A percentile compares a stretch with the other conserved stretches of the same genome.
Evolutionary conservation across 139 green algal species (phyloP).

Genomic region (Eudorina sp.): DNA sequence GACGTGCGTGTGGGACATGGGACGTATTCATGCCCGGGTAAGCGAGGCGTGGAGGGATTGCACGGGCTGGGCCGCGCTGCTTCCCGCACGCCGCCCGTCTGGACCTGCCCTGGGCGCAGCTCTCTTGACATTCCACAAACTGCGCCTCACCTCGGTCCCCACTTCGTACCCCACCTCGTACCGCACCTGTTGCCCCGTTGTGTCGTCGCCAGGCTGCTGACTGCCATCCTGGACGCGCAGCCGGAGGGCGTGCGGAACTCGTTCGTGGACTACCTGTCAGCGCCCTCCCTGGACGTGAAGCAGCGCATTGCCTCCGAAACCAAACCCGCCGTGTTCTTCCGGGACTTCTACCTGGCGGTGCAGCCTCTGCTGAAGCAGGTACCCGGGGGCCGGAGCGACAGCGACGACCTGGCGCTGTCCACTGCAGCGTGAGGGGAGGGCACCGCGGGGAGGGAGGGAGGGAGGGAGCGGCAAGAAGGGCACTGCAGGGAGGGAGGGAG

Average conservation of each 20-base stretch:
- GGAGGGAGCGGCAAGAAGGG: not conserved
- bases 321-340: slow-evolving; percentile 25
- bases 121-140: not conserved
- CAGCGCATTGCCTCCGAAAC: slow-evolving; percentile 13
- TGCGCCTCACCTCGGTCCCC: not conserved
- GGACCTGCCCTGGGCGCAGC: too few species aligned
- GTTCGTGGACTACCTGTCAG: slow-evolving; percentile 37
- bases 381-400: not conserved
- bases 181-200: too few species aligned
- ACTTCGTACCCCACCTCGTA: too few species aligned
- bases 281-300: slow-evolving; percentile 22
- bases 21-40: too few species aligned
- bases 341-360: slow-evolving; percentile 28
- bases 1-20: too few species aligned
- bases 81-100: too few species aligned
- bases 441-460: not conserved
- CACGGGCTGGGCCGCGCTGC: too few species aligned
- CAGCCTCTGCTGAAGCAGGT: slow-evolving; percentile 38
- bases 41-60: too few species aligned
- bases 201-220: not conserved
- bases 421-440: not conserved
- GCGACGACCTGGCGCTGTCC: not conserved
- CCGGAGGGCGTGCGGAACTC: not conserved
- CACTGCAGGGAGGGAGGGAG: not conserved
- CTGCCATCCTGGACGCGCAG: not conserved